These are phyloP conservation scores for Sequoiadendron giganteum DNA, from an alignment of 75 land plant species.

Conservation along the genomic window DNA sequence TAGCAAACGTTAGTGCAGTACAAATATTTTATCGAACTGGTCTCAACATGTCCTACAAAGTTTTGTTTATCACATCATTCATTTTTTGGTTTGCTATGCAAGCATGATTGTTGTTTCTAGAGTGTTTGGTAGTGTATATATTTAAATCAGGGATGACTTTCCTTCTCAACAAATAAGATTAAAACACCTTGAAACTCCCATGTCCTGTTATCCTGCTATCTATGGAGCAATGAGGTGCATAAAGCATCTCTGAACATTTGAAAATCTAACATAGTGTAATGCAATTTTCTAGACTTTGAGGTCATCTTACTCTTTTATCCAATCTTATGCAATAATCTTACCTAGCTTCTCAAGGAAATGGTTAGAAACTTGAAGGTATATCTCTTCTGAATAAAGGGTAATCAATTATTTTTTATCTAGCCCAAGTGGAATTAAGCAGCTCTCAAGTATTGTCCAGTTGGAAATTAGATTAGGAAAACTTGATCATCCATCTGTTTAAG, in stretches of 20 bases:
- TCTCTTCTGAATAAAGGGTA: not conserved
- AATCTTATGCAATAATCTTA: not conserved
- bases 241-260: not conserved
- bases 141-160: not conserved
- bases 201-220: not conserved
- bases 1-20: not conserved
- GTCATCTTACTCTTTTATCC: not conserved
- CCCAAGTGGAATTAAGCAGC: not conserved
- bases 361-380: not conserved
- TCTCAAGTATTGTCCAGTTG: not conserved
- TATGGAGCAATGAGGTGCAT: not conserved
- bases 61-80: not conserved
- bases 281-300: not conserved
- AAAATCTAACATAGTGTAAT: not conserved
- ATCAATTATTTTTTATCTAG: not conserved
- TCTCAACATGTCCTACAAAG: not conserved
- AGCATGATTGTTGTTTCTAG: slow-evolving; percentile 1
- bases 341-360: not conserved
- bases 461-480: not conserved
- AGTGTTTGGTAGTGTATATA: not conserved
- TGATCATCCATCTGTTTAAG: not conserved
- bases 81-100: not conserved
- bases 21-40: too few relatives aligned
- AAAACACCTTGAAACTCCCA: not conserved
- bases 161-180: too few relatives aligned